phyloP scores from a whole-genome alignment of 345 rosid species.

The Camelina laxa region DNA sequence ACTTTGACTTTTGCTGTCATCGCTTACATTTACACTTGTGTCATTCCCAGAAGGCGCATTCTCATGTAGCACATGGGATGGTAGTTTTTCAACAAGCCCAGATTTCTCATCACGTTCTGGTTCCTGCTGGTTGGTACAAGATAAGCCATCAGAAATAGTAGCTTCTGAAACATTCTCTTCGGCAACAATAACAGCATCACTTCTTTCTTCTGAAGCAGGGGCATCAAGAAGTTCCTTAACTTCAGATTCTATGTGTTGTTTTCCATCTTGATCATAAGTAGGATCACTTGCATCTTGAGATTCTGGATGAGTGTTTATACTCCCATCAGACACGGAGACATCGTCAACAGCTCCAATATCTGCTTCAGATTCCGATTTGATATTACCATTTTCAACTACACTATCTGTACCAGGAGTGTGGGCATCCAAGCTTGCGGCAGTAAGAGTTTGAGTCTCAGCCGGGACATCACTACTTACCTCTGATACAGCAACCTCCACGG shows the following conservation, averaged over 20 bases:
- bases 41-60: slow-evolving; percentile 38
- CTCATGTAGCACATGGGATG: slow-evolving; percentile 34
- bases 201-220: slow-evolving; percentile 44
- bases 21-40: slow-evolving; percentile 21
- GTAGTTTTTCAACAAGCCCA: slow-evolving; percentile 38
- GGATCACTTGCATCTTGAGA: slow-evolving; percentile 38
- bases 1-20: slow-evolving; percentile 22
- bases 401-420: slow-evolving; percentile 20
- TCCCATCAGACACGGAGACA: slow-evolving; percentile 36
- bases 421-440: slow-evolving; percentile 26
- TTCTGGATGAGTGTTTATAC: slow-evolving; percentile 35
- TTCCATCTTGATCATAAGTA: slow-evolving; percentile 36
- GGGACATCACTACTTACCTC: slow-evolving; percentile 28
- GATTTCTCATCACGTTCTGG: slow-evolving; percentile 38
- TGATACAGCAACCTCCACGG: slow-evolving; percentile 26
- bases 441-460: slow-evolving; percentile 24
- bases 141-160: slow-evolving; percentile 33
- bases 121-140: slow-evolving; percentile 45
- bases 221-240: slow-evolving; percentile 36
- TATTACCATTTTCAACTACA: slow-evolving; percentile 35
- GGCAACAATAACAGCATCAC: slow-evolving; percentile 34
- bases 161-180: slow-evolving; percentile 38
- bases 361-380: slow-evolving; percentile 36
- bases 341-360: slow-evolving; percentile 36
- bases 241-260: slow-evolving; percentile 35